Evolutionary conservation across 371 early-diverging fungal species (phyloP).

Genomic region (Rhizopus arrhizus): DNA sequence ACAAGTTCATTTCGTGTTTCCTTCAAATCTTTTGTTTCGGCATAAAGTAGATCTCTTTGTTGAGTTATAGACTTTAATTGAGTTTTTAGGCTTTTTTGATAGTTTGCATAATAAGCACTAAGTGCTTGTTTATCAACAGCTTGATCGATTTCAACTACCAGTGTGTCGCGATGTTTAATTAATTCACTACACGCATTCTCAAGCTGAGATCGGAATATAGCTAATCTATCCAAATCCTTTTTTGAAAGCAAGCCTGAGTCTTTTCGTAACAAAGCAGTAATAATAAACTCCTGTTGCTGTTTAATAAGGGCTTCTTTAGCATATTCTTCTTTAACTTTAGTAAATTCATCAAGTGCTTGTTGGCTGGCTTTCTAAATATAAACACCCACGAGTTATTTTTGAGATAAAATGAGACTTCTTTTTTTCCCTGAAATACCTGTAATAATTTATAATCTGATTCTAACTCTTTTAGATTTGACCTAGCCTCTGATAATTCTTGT

Average conservation of each 20-base stretch:
- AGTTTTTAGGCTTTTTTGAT: slow-evolving; percentile 25
- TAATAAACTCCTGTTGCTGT: slow-evolving; percentile 19
- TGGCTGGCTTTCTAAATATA: slow-evolving; percentile 25
- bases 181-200: slow-evolving; percentile 35
- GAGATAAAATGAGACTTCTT: background rate
- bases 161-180: slow-evolving; percentile 22
- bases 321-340: slow-evolving; percentile 20
- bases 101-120: slow-evolving; percentile 8
- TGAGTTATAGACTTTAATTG: slow-evolving; percentile 28
- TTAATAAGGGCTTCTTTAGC: slow-evolving; percentile 14
- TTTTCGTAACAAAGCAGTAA: slow-evolving; percentile 15
- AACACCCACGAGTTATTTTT: background rate
- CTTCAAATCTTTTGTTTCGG: slow-evolving; percentile 26
- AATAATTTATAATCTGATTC: slow-evolving; percentile 22
- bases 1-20: slow-evolving; percentile 13
- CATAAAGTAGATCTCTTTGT: slow-evolving; percentile 29
- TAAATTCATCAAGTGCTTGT: slow-evolving; percentile 35
- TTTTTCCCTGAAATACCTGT: slow-evolving; percentile 15
- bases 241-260: slow-evolving; percentile 21
- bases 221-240: slow-evolving; percentile 29
- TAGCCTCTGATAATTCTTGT: slow-evolving; percentile 17
- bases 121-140: background rate
- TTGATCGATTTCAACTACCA: slow-evolving; percentile 21
- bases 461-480: slow-evolving; percentile 23
- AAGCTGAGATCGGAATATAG: slow-evolving; percentile 26